phyloP scores from a whole-genome alignment of 345 rosid genomes.

The Eucalyptus marginata region DNA sequence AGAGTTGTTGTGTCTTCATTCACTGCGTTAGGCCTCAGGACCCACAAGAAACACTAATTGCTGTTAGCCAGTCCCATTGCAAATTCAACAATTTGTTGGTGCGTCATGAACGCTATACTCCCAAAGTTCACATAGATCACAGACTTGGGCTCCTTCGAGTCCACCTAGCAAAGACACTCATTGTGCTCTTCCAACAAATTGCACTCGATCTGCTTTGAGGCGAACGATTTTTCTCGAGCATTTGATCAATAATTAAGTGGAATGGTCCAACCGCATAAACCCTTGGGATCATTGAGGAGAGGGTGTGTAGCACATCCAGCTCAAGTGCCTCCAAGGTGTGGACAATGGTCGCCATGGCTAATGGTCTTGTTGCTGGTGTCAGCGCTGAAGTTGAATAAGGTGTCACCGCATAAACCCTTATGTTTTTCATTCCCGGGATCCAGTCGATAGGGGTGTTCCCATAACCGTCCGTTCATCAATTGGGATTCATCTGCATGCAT shows the following conservation, averaged over 20 bases:
- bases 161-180: background rate
- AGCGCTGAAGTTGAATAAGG: no score
- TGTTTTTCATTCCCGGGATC: background rate
- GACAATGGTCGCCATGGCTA: background rate
- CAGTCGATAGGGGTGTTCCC: background rate
- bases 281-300: background rate
- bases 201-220: background rate
- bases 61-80: constrained; percentile 5
- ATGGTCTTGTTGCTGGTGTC: no score
- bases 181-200: background rate
- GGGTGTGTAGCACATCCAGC: background rate
- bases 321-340: background rate
- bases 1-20: background rate
- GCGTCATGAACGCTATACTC: background rate
- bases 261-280: background rate
- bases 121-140: background rate
- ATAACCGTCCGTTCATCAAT: no score
- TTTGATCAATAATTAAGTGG: background rate
- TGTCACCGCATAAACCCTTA: background rate
- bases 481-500: no score
- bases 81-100: background rate
- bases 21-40: background rate
- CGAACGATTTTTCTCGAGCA: background rate
- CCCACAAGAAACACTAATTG: background rate
- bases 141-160: background rate